Evolutionary conservation across 441 rosid species (phyloP).

Genomic region (Pelargonium hybrid): DNA sequence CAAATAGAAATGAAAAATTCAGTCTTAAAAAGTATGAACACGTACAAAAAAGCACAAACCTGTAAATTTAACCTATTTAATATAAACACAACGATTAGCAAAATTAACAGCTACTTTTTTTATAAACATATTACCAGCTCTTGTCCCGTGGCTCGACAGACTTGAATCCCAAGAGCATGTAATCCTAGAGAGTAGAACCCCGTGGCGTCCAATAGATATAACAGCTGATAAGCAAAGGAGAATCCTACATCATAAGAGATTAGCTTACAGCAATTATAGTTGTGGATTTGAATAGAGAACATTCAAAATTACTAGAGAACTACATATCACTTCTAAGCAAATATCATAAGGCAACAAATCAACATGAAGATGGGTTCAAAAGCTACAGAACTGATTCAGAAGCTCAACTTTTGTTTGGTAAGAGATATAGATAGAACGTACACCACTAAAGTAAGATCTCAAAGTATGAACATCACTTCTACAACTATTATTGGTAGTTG

Average conservation of each 20-base stretch:
- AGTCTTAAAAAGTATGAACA: too few species aligned
- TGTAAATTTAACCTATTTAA: too few species aligned
- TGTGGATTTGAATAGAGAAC: background rate
- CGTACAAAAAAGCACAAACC: background rate
- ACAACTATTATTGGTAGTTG: background rate
- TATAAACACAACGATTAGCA: background rate
- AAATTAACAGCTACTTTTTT: background rate
- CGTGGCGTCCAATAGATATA: constrained; percentile 91
- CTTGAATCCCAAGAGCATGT: constrained; percentile 87
- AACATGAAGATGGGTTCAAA: background rate
- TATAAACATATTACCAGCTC: constrained; percentile 57
- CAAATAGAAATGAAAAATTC: background rate
- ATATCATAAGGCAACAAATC: background rate
- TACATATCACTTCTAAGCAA: background rate
- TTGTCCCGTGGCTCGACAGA: constrained; percentile 98
- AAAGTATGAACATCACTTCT: too few species aligned
- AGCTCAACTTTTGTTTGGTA: too few species aligned
- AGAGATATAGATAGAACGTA: too few species aligned
- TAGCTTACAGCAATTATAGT: background rate
- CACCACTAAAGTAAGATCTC: too few species aligned
- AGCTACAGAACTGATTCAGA: background rate
- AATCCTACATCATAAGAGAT: background rate
- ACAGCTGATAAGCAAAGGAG: constrained; percentile 78
- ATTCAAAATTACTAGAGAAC: background rate
- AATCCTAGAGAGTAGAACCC: constrained; percentile 87